phyloP scores from a whole-genome alignment of 305 asterid species.

The Ajuga reptans region DNA sequence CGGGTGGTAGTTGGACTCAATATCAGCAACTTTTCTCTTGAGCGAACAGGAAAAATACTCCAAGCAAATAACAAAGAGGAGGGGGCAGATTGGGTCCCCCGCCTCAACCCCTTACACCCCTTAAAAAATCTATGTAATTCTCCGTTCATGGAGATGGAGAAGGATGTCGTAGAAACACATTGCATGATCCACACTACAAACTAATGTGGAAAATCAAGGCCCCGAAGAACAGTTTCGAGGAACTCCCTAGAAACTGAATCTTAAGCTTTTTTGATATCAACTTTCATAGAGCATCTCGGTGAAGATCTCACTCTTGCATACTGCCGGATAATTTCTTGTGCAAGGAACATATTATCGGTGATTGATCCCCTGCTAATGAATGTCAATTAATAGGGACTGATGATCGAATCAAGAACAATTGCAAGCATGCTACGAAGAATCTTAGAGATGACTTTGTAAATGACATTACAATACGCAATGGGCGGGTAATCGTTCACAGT shows the following conservation, averaged over 20 bases:
- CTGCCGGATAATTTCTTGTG: neutral
- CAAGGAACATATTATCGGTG: no score
- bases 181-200: neutral
- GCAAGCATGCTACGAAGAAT: no score
- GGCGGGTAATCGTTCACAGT: no score
- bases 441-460: no score
- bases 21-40: rapidly evolving
- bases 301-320: neutral
- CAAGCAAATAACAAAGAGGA: neutral
- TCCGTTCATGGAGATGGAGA: neutral
- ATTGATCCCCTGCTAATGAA: no score
- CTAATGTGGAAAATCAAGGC: neutral
- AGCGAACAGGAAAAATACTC: neutral
- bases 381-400: no score
- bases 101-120: neutral
- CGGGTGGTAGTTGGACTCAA: neutral
- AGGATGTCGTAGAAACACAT: neutral
- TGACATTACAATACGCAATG: no score
- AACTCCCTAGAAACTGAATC: neutral
- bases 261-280: neutral
- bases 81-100: neutral
- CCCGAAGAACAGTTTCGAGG: neutral
- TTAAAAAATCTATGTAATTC: neutral
- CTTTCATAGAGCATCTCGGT: neutral
- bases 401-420: no score